Base-by-base conservation (phyloP, 2,329 filamentous ascomycete genomes). In the Parafenestella ontariensis region DNA sequence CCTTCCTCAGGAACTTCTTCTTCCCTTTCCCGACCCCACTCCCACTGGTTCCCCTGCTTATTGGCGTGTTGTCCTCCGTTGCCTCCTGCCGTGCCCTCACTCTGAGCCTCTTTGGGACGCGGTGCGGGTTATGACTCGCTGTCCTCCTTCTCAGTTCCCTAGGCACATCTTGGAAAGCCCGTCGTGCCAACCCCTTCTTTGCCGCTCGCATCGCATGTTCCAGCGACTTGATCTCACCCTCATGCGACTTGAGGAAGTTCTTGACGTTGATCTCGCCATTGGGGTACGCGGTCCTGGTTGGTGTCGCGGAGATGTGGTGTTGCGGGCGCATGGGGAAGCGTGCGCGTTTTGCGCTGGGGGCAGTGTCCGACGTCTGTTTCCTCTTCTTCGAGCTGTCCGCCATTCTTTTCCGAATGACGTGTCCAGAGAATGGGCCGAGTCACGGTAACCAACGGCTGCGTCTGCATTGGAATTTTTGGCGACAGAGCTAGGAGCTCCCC, bases 111-210 rank as follows among this genome's bases (percentile, higher is more conserved):
- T 88, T 89, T 2, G 95, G 95, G 15, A 99, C 89, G 58, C 89
- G 86, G 77, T 94, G 96, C 31, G 90, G 90, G 83, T 99, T 97
- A 77, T 99, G 95, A 74, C 92, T 96, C 18, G 94, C 95, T 0
- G 94, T 96, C 65, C 95, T 84, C 61, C 95, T 83, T 62, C 95
- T 83, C 83, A 99, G 79, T 45, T 89, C 87, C 63, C 92, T 86
- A 1, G 95, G 95, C 5, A 99, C 90, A 64, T 91, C 86, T 75
- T 99, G 95, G 70, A 98, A 98, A 13, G 94, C 93, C 46, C 94
- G 85, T 52, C 86, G 87, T 39, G 85, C 81, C 56, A 86, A 68
- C 1, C 78, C 80, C 60, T 81, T 81, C 73, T 90, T 93, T 42
- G 91, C 89, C 31, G 85, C 87, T 49, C 84, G 83, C 84, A 98